Base-by-base conservation (phyloP, 2,329 filamentous ascomycete genomes). In the Aureobasidium sp. region DNA sequence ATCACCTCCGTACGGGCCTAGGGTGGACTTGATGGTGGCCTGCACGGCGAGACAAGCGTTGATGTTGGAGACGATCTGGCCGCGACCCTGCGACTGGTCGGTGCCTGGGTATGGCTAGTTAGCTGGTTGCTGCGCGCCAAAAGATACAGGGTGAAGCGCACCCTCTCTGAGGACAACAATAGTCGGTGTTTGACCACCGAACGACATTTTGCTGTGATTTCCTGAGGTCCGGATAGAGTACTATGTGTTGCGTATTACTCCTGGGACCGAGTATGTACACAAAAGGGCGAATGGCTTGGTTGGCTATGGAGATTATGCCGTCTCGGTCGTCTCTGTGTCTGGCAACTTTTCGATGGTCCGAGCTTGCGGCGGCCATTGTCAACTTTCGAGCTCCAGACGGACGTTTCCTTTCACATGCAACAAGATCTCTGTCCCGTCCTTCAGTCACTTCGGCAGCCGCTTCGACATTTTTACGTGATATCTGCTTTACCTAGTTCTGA, bases 131-230 rank as follows among this genome's bases (percentile, higher is more conserved):
- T 57, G 42, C 48, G 51, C 49, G 60, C 34, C 62, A 44, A 47
- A 39, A 27, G 31, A 62, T 42, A 66, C 66, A 62, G 17, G 37
- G 60, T 56, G 69, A 36, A 22, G 82, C 87, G 75, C 75, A 95
- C 92, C 92, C 83, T 97, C 93, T 82, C 94, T 95, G 74, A 97
- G 86, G 81, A 97, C 92, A 78, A 97, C 91, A 76, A 97, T 97
- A 71, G 93, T 97, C 76, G 93, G 93, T 75, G 93, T 94, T 79
- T 97, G 93, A 75, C 92, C 92, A 80, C 91, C 91, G 81, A 97
- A 97, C 76, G 92, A 95, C 92, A 97, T 96, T 48, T 7, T 62
- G 49, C 29, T 34, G 42, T 25, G 34, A 34, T 53, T 55, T 55
- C 8, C 20, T 29, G 9, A 12, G 29, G 22, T 29, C 39, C 42